A percentile compares a stretch with the other conserved stretches of the same genome.
These are phyloP conservation scores for Phytophthora vignae DNA, from an alignment of 352 stramenopile genomes.

Conservation along the genomic window DNA sequence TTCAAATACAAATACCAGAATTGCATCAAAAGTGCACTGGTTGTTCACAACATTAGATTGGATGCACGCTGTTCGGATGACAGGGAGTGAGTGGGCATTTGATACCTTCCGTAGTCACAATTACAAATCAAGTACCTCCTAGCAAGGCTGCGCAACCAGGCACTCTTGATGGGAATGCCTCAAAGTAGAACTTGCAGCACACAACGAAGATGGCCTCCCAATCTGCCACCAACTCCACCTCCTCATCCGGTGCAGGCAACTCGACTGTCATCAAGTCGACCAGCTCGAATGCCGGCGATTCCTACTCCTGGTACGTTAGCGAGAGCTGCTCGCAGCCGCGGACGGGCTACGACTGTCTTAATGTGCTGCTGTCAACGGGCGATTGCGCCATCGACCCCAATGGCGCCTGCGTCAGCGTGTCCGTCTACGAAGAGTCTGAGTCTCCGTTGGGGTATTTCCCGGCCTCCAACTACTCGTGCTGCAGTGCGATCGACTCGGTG, in stretches of 20 bases:
- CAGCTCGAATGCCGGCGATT: slow-evolving; percentile 38
- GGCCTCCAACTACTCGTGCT: slow-evolving; percentile 50
- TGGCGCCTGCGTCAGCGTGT: slow-evolving; percentile 46
- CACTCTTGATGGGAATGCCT: too few relatives aligned
- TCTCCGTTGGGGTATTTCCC: slow-evolving; percentile 35
- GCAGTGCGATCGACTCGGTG: slow-evolving; percentile 35
- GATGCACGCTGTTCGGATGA: too few relatives aligned
- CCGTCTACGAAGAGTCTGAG: slow-evolving; percentile 34
- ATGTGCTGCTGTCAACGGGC: slow-evolving; percentile 30
- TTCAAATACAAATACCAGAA: too few relatives aligned
- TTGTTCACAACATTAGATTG: too few relatives aligned
- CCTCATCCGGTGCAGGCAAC: background rate
- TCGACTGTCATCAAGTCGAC: slow-evolving; percentile 31
- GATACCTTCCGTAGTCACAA: too few relatives aligned
- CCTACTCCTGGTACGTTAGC: slow-evolving; percentile 43
- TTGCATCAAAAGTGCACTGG: too few relatives aligned
- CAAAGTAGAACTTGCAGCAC: slow-evolving; percentile 24
- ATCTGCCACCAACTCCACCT: background rate
- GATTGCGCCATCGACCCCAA: slow-evolving; percentile 45
- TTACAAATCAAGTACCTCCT: too few relatives aligned
- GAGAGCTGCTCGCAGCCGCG: slow-evolving; percentile 29
- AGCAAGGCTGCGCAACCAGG: too few relatives aligned
- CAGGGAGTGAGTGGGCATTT: too few relatives aligned
- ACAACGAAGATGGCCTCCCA: slow-evolving; percentile 10
- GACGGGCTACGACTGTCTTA: slow-evolving; percentile 44